These are phyloP conservation scores for Rhodosorus marinus DNA, from an alignment of 23 red algal genomes.

Conservation along the genomic window DNA sequence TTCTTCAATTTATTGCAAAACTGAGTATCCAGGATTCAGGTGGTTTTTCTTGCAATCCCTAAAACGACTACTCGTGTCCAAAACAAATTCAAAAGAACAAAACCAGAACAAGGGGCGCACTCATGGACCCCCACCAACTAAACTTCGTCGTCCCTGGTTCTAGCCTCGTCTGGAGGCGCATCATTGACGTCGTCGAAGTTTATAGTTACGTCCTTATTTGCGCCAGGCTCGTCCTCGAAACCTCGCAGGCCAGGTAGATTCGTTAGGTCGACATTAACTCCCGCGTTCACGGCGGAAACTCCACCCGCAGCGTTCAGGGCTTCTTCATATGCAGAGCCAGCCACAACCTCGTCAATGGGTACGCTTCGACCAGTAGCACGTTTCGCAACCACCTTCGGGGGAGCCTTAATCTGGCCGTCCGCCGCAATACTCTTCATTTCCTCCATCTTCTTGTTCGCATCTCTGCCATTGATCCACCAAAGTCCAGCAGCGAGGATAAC, in stretches of 20 bases:
- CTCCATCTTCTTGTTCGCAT: background rate
- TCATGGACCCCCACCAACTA: too few species aligned
- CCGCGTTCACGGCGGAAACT: background rate
- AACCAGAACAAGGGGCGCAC: too few species aligned
- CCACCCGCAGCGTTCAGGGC: background rate
- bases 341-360: background rate
- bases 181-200: too few species aligned
- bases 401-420: background rate
- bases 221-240: background rate
- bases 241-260: background rate
- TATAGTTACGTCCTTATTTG: too few species aligned
- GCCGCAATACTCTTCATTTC: background rate
- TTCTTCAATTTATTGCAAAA: too few species aligned
- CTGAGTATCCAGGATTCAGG: too few species aligned
- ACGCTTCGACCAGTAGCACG: background rate
- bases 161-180: too few species aligned
- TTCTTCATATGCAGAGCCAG: background rate
- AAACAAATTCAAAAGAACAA: too few species aligned
- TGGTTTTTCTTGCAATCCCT: too few species aligned
- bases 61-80: too few species aligned
- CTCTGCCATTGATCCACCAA: background rate
- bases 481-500: background rate
- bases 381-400: background rate
- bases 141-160: too few species aligned
- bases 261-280: background rate